Conservation (phyloP, 345 rosid species). For the Syzygium aromaticum region DNA sequence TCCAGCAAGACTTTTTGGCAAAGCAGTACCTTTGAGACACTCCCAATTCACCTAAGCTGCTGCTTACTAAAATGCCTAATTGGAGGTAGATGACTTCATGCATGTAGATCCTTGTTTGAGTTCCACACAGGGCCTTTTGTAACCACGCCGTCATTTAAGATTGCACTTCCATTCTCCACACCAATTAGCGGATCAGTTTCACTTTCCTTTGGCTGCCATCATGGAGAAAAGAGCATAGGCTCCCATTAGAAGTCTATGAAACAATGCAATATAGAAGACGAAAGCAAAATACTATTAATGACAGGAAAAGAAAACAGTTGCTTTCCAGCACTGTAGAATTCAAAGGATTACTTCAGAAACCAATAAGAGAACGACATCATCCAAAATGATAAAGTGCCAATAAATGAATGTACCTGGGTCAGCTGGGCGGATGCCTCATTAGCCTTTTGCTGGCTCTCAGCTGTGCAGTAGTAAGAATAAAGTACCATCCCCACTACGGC, state of each 20-base stretch:
- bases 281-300: not conserved
- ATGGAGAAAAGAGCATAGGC: not conserved
- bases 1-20: not conserved
- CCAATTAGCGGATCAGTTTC: conserved; percentile 76
- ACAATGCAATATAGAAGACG: not conserved
- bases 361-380: not conserved
- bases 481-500: conserved; percentile 94
- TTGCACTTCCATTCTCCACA: conserved; percentile 68
- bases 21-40: not conserved
- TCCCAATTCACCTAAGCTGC: not conserved
- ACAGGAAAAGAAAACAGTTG: not conserved
- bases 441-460: conserved; percentile 81
- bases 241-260: not conserved
- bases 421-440: conserved; percentile 50
- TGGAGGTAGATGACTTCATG: conserved; percentile 28
- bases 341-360: not conserved
- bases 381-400: not conserved
- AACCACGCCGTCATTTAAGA: conserved; percentile 41
- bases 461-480: conserved; percentile 76
- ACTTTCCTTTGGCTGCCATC: conserved; percentile 58
- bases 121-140: conserved; percentile 67
- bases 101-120: conserved; percentile 88
- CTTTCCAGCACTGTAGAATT: not conserved
- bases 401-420: conserved; percentile 50
- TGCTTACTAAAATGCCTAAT: conserved; percentile 3